These are phyloP conservation scores for Cladophialophora yegresii DNA, from an alignment of 2,329 filamentous ascomycete species.

Conservation along the genomic window DNA sequence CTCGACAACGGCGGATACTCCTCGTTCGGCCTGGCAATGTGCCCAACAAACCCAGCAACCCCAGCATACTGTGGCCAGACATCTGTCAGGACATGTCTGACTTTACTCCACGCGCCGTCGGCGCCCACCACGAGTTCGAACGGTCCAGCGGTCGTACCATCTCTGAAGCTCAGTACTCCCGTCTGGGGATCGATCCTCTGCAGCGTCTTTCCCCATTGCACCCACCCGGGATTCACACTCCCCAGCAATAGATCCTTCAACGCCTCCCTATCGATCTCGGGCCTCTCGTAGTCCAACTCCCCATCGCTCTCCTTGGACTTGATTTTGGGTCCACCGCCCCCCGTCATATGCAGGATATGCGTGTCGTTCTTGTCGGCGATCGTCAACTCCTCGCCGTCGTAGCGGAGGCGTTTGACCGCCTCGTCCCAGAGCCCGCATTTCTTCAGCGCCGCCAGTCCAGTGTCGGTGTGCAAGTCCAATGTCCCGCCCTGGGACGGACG, in stretches of 20 bases:
- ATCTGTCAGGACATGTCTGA: constrained; percentile 43
- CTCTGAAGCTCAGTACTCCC: constrained; percentile 39
- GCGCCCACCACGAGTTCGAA: constrained; percentile 50
- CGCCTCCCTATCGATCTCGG: constrained; percentile 44
- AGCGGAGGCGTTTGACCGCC: constrained; percentile 42
- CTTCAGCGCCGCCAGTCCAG: constrained; percentile 41
- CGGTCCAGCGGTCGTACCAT: constrained; percentile 37
- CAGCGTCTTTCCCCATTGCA: constrained; percentile 41
- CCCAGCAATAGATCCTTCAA: constrained; percentile 42
- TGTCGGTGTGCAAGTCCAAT: constrained; percentile 42
- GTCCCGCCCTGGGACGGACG: constrained; percentile 42
- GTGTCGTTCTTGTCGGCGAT: constrained; percentile 46
- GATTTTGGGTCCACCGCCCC: constrained; percentile 15
- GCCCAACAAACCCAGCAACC: constrained; percentile 39
- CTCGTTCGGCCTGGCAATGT: constrained; percentile 34
- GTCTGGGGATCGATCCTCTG: constrained; percentile 18
- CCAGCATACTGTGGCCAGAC: constrained; percentile 43
- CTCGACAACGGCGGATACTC: constrained; percentile 38
- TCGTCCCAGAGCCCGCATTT: constrained; percentile 41
- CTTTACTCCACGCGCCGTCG: constrained; percentile 48
- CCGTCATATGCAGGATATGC: constrained; percentile 38
- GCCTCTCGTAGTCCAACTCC: constrained; percentile 32
- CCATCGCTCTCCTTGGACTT: constrained; percentile 1
- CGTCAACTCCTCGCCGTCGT: constrained; percentile 48
- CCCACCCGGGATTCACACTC: constrained; percentile 36